Base-by-base conservation (phyloP, 495 filamentous ascomycete genomes). In the Penicillium nucicola region DNA sequence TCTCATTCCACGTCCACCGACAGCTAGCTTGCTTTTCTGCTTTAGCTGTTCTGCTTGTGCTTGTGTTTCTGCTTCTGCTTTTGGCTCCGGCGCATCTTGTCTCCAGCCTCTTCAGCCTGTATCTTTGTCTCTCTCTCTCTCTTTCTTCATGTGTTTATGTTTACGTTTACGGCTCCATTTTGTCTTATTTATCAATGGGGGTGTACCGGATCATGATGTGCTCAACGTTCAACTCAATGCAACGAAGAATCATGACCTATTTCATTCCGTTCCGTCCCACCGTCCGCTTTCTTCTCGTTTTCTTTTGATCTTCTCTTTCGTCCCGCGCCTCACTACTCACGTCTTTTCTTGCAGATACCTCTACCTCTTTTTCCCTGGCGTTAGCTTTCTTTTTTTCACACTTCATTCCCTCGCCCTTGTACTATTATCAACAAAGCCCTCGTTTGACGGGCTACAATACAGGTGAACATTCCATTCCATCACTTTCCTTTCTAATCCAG, bases 191-290 rank as follows among this genome's bases (percentile, higher is more conserved):
- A 28, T 5, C 25, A 8, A 1, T 28, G 25, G 25, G 25, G 25
- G 25, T 28, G 25, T 28, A 28, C 25, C 25, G 64, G 58, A 58
- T 64, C 62, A 52, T 64, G 61, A 70, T 65, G 64, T 68, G 57
- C 64, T 56, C 57, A 63, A 69, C 65, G 70, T 62, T 28, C 25
- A 28, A 28, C 25, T 28, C 56, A 72, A 72, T 72, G 61, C 69
- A 74, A 74, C 71, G 71, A 70, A 72, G 65, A 71, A 58, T 68
- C 64, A 75, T 71, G 69, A 67, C 45, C 45, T 60, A 61, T 56
- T 61, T 49, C 35, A 39, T 58, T 60, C 57, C 48, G 18, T 22
- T 22, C 5, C 20, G 20, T 22, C 20, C 20, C 3, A 5, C 20
- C 2, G 3, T 31, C 31, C 18, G 3, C 2, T 23, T 61, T 55